phyloP scores from a whole-genome alignment of 2,329 filamentous ascomycete species.

The Alternaria tenuissima region DNA sequence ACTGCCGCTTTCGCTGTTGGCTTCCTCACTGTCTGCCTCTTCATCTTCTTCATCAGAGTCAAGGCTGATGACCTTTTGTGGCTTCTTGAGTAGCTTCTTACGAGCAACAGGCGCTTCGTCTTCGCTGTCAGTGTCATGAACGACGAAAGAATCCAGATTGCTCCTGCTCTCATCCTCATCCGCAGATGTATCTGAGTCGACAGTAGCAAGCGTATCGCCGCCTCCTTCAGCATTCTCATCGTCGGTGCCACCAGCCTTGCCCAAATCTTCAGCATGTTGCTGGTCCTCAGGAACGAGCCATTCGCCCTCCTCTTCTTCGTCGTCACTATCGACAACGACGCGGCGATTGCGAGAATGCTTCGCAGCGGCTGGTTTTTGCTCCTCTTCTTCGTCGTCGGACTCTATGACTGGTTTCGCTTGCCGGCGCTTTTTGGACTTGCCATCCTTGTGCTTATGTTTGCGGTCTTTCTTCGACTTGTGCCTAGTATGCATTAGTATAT shows the following conservation, averaged over 20 bases:
- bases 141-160: conserved; percentile 46
- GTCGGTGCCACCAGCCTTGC: conserved; percentile 82
- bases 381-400: conserved; percentile 41
- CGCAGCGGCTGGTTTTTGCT: conserved; percentile 15
- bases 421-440: conserved; percentile 43
- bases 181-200: conserved; percentile 73
- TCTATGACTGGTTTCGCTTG: conserved; percentile 33
- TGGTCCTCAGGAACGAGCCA: conserved; percentile 81
- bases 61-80: conserved; percentile 64
- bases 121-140: conserved; percentile 48
- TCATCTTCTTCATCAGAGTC: conserved; percentile 54
- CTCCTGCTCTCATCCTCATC: conserved; percentile 60
- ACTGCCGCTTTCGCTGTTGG: conserved; percentile 52
- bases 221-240: conserved; percentile 89
- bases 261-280: conserved; percentile 67
- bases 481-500: conserved; percentile 44
- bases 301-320: conserved; percentile 74
- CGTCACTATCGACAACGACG: conserved; percentile 70
- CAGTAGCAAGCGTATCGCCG: conserved; percentile 77
- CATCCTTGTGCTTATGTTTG: conserved; percentile 48
- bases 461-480: conserved; percentile 55
- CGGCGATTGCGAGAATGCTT: conserved; percentile 44
- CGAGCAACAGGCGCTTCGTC: conserved; percentile 48
- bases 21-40: conserved; percentile 50
- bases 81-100: conserved; percentile 39